phyloP scores from a whole-genome alignment of 2,329 filamentous ascomycete species.

The Leptosphaerulina australis region DNA sequence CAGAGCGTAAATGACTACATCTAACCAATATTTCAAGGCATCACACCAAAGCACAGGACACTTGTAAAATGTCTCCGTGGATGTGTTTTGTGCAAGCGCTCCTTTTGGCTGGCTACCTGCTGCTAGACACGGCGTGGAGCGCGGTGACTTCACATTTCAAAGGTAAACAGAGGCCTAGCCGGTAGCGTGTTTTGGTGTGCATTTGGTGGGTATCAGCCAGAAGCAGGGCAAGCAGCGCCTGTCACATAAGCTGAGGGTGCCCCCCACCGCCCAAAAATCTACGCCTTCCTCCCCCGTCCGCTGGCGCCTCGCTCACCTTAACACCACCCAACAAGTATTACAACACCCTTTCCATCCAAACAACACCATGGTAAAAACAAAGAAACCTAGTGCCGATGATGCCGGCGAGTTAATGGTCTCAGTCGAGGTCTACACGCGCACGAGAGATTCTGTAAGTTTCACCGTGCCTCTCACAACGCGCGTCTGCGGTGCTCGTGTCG shows the following conservation, averaged over 20 bases:
- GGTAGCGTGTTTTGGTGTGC: constrained; percentile 7
- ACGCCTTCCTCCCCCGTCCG: constrained; percentile 5
- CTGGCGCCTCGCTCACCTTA: constrained; percentile 11
- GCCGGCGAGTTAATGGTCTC: constrained; percentile 57
- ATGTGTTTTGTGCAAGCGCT: neutral
- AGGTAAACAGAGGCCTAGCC: constrained; percentile 1
- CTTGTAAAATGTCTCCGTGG: neutral
- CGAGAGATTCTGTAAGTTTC: constrained; percentile 77
- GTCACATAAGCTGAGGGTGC: constrained; percentile 17
- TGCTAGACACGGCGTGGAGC: neutral
- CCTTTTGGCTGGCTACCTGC: neutral
- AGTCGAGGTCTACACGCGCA: constrained; percentile 77
- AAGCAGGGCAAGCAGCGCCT: constrained; percentile 9
- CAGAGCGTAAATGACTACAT: neutral
- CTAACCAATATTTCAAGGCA: too few relatives aligned
- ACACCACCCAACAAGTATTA: constrained; percentile 17
- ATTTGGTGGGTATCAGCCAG: constrained; percentile 2
- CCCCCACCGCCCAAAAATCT: constrained; percentile 8
- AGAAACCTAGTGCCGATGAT: constrained; percentile 42
- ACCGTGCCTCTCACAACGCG: constrained; percentile 15
- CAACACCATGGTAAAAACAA: constrained; percentile 36
- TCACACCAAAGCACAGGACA: neutral
- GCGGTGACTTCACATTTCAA: neutral
- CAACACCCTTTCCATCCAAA: constrained; percentile 5
- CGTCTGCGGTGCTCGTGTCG: constrained; percentile 6